phyloP scores from a whole-genome alignment of 495 filamentous ascomycete genomes.

The Penicillium goetzii region DNA sequence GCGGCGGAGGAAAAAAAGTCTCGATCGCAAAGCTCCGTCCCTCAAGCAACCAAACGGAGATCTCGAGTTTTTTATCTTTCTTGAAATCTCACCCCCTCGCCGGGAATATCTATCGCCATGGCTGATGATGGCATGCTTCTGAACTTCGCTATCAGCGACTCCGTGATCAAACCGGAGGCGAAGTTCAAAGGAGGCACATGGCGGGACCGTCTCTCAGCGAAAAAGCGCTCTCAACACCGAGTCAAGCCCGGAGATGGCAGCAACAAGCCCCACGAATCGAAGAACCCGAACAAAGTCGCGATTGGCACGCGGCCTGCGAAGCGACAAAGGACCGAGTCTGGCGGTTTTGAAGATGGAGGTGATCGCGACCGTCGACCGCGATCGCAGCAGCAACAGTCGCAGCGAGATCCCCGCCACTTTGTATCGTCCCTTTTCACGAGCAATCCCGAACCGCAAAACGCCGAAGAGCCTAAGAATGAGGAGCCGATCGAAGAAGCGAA shows the following conservation, averaged over 20 bases:
- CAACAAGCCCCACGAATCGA: conserved; percentile 25
- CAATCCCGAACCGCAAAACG: conserved; percentile 71
- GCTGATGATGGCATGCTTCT: conserved; percentile 93
- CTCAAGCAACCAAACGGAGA: neutral
- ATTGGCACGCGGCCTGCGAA: conserved; percentile 42
- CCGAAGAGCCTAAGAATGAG: conserved; percentile 46
- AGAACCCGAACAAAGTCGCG: conserved; percentile 48
- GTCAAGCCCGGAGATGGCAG: conserved; percentile 36
- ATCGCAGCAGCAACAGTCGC: conserved; percentile 29
- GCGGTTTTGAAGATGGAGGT: conserved; percentile 13
- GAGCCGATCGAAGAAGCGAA: conserved; percentile 59
- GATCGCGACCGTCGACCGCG: conserved; percentile 21
- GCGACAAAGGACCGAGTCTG: conserved; percentile 41
- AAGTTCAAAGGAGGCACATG: conserved; percentile 88
- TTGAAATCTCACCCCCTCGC: conserved; percentile 1
- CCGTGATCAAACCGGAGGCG: conserved; percentile 58
- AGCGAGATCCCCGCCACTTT: conserved; percentile 56
- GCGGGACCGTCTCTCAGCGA: conserved; percentile 83
- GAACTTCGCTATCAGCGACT: conserved; percentile 81
- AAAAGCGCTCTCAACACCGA: conserved; percentile 65
- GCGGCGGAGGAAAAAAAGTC: conserved; percentile 34
- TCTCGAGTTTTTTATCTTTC: neutral
- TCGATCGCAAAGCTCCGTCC: conserved; percentile 27
- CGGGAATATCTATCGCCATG: conserved; percentile 54
- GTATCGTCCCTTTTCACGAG: conserved; percentile 90